Evolutionary conservation across 2,329 filamentous ascomycete species (phyloP).

Genomic region (Trichothecium roseum): DNA sequence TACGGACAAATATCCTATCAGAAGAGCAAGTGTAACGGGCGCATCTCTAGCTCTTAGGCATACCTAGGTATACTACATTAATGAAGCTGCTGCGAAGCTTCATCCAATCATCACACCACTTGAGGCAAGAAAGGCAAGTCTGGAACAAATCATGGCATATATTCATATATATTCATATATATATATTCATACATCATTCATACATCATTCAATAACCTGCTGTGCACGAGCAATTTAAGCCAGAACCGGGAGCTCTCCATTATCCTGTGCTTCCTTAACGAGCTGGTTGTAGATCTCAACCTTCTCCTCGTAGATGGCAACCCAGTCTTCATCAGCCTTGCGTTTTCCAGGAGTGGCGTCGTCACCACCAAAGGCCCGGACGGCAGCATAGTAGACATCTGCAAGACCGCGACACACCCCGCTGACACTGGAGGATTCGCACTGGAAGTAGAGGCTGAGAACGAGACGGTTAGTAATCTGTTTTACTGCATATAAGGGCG

Average conservation of each 20-base stretch:
- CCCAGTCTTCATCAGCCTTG: conserved; percentile 8
- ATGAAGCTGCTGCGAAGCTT: no score
- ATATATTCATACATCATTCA: no score
- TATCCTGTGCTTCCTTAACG: conserved; percentile 15
- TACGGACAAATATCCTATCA: no score
- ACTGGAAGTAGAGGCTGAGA: conserved; percentile 18
- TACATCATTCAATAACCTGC: no score
- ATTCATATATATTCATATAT: no score
- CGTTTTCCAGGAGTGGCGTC: conserved; percentile 12
- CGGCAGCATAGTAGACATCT: conserved; percentile 21
- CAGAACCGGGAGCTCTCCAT: conserved; percentile 1
- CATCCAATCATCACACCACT: no score
- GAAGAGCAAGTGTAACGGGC: no score
- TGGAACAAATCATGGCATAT: no score
- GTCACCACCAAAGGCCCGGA: conserved; percentile 18
- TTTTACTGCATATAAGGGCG: not conserved
- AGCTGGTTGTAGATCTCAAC: conserved; percentile 16
- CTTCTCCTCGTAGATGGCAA: conserved; percentile 15
- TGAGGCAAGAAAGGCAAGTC: no score
- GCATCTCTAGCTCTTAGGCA: no score
- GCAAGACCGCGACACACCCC: conserved; percentile 17
- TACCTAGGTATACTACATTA: no score
- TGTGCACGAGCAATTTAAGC: no score
- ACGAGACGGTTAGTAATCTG: not conserved
- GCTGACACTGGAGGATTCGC: conserved; percentile 7